A percentile compares a stretch with the other conserved stretches of the same genome.
Evolutionary conservation across 2,329 filamentous ascomycete species (phyloP).

Genomic region (Trichoderma citrinoviride): DNA sequence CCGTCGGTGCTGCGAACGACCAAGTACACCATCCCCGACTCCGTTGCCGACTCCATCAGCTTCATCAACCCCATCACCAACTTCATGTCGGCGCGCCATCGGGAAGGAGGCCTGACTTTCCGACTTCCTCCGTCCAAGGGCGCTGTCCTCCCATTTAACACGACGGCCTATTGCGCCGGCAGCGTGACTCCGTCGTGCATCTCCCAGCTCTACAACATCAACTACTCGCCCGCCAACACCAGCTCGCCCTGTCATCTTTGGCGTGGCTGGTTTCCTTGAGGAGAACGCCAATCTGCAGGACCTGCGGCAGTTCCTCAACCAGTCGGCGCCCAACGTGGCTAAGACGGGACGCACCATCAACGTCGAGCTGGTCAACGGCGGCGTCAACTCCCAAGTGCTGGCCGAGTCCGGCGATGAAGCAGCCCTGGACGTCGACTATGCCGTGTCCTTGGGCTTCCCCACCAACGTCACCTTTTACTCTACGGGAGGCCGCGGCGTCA

Average conservation of each 20-base stretch:
- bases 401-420: conserved; percentile 44
- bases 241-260: conserved; percentile 41
- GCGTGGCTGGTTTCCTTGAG: conserved; percentile 50
- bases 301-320: conserved; percentile 39
- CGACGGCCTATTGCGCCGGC: conserved; percentile 17
- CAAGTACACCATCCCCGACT: conserved; percentile 44
- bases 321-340: conserved; percentile 38
- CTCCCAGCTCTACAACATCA: conserved; percentile 46
- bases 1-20: conserved; percentile 43
- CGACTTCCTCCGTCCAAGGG: neutral
- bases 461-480: conserved; percentile 45
- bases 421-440: conserved; percentile 49
- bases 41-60: conserved; percentile 39
- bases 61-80: conserved; percentile 50
- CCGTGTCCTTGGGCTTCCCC: conserved; percentile 45
- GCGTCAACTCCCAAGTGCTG: conserved; percentile 42
- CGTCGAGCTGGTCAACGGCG: conserved; percentile 43
- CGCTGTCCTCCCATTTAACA: neutral
- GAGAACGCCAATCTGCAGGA: conserved; percentile 47
- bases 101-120: conserved; percentile 24
- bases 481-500: conserved; percentile 44
- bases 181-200: conserved; percentile 42
- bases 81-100: conserved; percentile 46
- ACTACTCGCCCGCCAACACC: conserved; percentile 32
- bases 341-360: conserved; percentile 40